These are phyloP conservation scores for Penicillium sp. DNA, from an alignment of 2,329 filamentous ascomycete species.

Conservation along the genomic window DNA sequence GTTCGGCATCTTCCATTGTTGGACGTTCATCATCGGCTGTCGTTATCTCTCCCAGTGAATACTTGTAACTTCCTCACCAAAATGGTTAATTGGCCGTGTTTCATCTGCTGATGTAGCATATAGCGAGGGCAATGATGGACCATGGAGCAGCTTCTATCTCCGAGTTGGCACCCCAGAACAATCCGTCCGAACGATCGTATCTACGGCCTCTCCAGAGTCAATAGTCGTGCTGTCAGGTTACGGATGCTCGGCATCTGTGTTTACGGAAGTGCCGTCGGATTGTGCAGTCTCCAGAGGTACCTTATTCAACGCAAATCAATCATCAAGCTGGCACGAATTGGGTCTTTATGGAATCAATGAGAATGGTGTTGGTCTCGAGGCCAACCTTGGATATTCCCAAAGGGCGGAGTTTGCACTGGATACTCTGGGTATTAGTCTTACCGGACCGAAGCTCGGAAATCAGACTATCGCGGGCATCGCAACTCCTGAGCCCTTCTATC, in stretches of 20 bases:
- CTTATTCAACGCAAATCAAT: slow-evolving; percentile 10
- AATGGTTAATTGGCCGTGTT: background rate
- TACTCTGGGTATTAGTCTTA: slow-evolving; percentile 7
- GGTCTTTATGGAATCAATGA: slow-evolving; percentile 12
- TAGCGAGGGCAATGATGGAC: slow-evolving; percentile 65
- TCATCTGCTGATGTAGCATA: background rate
- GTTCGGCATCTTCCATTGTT: too few species aligned
- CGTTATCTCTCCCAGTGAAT: too few species aligned
- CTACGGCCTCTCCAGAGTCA: slow-evolving; percentile 68
- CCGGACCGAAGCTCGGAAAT: slow-evolving; percentile 9
- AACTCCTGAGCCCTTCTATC: slow-evolving; percentile 40
- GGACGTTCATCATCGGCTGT: too few species aligned
- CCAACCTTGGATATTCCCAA: slow-evolving; percentile 13
- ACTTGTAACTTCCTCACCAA: too few species aligned
- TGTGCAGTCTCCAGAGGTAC: slow-evolving; percentile 15
- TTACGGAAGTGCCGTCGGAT: slow-evolving; percentile 42
- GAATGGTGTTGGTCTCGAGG: slow-evolving; percentile 14
- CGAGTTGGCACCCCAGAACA: slow-evolving; percentile 56
- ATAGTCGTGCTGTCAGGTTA: slow-evolving; percentile 64
- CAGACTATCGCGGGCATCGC: slow-evolving; percentile 16
- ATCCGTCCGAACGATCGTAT: slow-evolving; percentile 58
- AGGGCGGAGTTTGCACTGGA: slow-evolving; percentile 10
- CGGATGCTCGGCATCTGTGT: slow-evolving; percentile 47
- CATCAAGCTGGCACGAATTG: slow-evolving; percentile 11
- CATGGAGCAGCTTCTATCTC: slow-evolving; percentile 69